These are phyloP conservation scores for Epichloe gansuensis DNA, from an alignment of 2,329 filamentous ascomycete species.

Conservation along the genomic window DNA sequence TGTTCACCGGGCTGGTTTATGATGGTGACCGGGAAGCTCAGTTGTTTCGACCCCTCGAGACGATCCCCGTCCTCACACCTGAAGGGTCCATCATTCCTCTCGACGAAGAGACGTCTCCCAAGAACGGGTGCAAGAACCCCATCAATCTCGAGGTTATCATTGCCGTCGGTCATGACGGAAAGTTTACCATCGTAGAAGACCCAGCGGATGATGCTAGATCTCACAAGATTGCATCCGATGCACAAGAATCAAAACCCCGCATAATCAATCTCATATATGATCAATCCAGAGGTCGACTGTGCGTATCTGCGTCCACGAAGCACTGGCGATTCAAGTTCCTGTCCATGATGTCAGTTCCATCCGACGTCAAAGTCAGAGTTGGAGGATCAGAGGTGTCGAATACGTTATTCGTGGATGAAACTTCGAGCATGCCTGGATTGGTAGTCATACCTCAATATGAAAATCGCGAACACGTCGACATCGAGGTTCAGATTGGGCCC, in stretches of 20 bases:
- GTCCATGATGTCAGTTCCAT: neutral
- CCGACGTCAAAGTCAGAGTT: neutral
- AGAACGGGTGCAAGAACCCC: constrained; percentile 4
- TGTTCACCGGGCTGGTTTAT: constrained; percentile 44
- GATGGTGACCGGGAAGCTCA: constrained; percentile 39
- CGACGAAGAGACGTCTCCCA: neutral
- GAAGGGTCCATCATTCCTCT: constrained; percentile 5
- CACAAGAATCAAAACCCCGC: neutral
- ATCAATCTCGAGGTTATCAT: neutral
- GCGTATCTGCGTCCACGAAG: constrained; percentile 1
- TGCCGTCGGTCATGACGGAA: constrained; percentile 2
- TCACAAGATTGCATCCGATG: neutral
- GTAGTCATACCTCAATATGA: neutral
- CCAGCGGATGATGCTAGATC: neutral
- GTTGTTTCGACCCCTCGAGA: constrained; percentile 34
- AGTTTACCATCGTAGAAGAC: constrained; percentile 3
- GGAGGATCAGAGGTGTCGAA: neutral
- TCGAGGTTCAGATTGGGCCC: neutral
- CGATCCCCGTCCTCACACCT: constrained; percentile 30
- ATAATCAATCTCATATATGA: neutral
- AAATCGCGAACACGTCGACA: neutral
- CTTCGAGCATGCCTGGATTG: neutral
- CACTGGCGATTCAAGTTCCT: constrained; percentile 2
- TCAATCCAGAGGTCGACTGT: neutral
- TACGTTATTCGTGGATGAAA: neutral